Evolutionary conservation across 2,329 filamentous ascomycete species (phyloP), one percentile per base, ranked within the genome.

Genomic region (Fusarium bactridioides): DNA sequence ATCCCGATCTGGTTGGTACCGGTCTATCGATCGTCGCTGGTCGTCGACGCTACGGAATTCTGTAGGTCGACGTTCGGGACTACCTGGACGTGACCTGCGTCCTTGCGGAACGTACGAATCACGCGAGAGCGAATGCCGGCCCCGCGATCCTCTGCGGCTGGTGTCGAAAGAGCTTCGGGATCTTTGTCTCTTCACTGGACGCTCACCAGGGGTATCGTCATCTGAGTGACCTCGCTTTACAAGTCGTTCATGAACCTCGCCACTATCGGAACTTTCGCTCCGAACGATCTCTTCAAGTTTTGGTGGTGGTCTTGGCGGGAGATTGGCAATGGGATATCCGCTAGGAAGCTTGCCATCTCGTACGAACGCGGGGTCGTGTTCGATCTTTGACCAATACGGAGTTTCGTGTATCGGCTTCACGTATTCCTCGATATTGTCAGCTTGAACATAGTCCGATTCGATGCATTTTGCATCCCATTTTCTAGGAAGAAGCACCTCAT

Each of bases 401-500:
- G 82, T 81, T 40, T 82, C 80, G 48, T 84, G 80, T 38, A 86
- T 81, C 31, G 82, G 82, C 33, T 79, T 76, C n/a, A 71, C 76
- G 70, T 85, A 87, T 19, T 84, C 82, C 35, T 82, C 80, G 23
- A 81, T 65, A 64, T 86, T 84, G 23, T 84, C 80, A 38, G 82
- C 80, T 27, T 79, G 82, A 59, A 84, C 83, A 71, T 83, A 86
- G 29, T 82, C 79, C 5, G 85, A 87, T 47, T 83, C 82, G 51
- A 86, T 81, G 61, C 80, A 82, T 25, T 80, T 80, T 18, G 84
- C 81, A 69, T 84, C 80, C 74, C 82, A 84, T 10, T 83, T 80
- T 23, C 82, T 82, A 31, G 85, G 83, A 43, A 86, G 82, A 37
- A 86, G 83, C 12, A 85, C 81, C 21, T 84, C 82, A 25, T 86